Percentiles rank a stretch among this genome's conserved stretches.
These are phyloP conservation scores for Cutaneotrichosporon spelunceum DNA, from an alignment of 1,284 basidiomycete genomes.

Conservation along the genomic window DNA sequence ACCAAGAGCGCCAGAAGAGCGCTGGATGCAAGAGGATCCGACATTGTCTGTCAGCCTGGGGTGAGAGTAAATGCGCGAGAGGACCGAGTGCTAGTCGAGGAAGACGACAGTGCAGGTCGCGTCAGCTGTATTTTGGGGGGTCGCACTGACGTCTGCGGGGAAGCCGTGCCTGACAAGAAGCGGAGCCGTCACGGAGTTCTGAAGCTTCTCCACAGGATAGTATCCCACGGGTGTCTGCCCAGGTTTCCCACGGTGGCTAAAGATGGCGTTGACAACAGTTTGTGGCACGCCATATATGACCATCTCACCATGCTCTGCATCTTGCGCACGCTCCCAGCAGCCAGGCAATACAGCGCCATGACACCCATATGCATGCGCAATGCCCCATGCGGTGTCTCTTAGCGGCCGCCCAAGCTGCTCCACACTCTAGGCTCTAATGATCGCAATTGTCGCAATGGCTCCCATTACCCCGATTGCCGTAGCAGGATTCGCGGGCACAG, in stretches of 20 bases:
- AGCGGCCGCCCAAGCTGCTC: too few relatives aligned
- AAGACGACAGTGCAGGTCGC: neutral
- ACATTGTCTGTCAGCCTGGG: too few relatives aligned
- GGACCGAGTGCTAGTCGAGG: neutral
- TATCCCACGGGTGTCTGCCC: neutral
- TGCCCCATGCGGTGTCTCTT: neutral
- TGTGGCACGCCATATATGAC: slow-evolving; percentile 6
- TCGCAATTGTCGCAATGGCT: too few relatives aligned
- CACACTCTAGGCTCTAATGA: too few relatives aligned
- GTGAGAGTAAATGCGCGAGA: neutral
- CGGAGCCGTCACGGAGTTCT: neutral
- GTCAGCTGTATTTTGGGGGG: neutral
- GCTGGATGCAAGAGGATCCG: slow-evolving; percentile 32
- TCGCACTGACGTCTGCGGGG: neutral
- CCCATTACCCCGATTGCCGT: too few relatives aligned
- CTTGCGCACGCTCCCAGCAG: neutral
- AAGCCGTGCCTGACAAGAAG: neutral
- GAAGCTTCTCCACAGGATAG: neutral
- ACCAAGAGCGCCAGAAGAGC: slow-evolving; percentile 29
- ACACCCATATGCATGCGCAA: neutral
- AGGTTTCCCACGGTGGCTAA: neutral
- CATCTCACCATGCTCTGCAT: neutral
- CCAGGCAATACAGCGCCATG: neutral
- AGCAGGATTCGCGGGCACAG: too few relatives aligned
- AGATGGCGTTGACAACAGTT: neutral